Conservation (phyloP, 306 rosid genomes). For the Luffa acutangula region DNA sequence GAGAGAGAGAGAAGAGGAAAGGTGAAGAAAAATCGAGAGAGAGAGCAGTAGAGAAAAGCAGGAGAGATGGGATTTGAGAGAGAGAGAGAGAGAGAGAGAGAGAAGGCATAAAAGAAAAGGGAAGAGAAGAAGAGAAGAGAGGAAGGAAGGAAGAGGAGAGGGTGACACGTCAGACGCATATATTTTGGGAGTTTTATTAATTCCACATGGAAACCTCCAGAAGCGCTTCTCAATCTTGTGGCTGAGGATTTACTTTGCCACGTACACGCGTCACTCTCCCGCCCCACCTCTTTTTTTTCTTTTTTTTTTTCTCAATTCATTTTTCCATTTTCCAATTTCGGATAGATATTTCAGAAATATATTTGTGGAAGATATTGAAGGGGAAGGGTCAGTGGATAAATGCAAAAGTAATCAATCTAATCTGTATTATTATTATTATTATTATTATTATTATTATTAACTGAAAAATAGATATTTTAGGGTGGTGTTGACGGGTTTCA, state of each 20-base stretch:
- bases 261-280: slow-evolving; percentile 38
- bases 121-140: background rate
- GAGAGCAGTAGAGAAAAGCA: background rate
- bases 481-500: background rate
- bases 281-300: background rate
- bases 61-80: background rate
- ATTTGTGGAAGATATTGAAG: background rate
- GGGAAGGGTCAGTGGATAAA: background rate
- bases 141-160: slow-evolving; percentile 10
- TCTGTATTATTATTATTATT: background rate
- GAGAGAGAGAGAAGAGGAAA: background rate
- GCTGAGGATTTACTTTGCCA: slow-evolving; percentile 35
- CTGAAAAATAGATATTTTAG: slow-evolving; percentile 7
- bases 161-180: slow-evolving; percentile 35
- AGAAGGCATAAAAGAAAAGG: background rate
- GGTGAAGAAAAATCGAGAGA: slow-evolving; percentile 13
- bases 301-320: too few species aligned
- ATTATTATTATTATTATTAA: background rate
- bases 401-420: background rate
- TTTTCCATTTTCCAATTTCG: background rate
- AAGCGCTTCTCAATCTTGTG: slow-evolving; percentile 45
- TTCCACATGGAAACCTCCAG: slow-evolving; percentile 35
- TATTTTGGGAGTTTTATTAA: slow-evolving; percentile 2
- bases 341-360: background rate
- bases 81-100: background rate